A percentile compares a stretch with the other conserved stretches of the same genome.
phyloP scores from a whole-genome alignment of 805 yeast genomes.

The Candida ipomoeae region DNA sequence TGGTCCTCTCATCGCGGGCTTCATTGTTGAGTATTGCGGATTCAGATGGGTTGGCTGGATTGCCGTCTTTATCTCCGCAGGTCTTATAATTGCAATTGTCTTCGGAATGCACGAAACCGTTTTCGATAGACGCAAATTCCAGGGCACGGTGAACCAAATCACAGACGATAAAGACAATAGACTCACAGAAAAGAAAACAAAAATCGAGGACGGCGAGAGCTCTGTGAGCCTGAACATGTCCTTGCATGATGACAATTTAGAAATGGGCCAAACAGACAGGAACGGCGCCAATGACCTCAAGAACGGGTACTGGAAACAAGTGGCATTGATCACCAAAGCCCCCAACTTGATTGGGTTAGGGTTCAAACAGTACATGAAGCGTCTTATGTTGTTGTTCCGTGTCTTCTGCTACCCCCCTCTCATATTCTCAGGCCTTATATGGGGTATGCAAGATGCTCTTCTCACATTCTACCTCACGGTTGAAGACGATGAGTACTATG shows the following conservation, averaged over 20 bases:
- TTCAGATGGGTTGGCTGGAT: constrained; percentile 82
- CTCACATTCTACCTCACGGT: constrained; percentile 71
- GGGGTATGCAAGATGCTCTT: constrained; percentile 80
- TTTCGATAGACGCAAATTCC: constrained; percentile 42
- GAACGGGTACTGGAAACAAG: constrained; percentile 42
- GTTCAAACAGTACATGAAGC: constrained; percentile 56
- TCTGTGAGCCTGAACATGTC: constrained; percentile 16
- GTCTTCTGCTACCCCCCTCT: constrained; percentile 65
- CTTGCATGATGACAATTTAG: constrained; percentile 12
- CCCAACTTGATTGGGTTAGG: constrained; percentile 62
- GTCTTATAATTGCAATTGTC: constrained; percentile 47
- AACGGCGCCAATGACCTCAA: constrained; percentile 40
- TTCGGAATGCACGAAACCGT: constrained; percentile 70
- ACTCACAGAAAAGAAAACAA: constrained; percentile 1
- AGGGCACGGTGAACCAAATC: constrained; percentile 10
- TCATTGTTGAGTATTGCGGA: constrained; percentile 53
- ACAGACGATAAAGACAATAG: neutral
- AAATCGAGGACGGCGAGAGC: constrained; percentile 2
- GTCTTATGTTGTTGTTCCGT: constrained; percentile 47
- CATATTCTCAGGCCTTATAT: constrained; percentile 61
- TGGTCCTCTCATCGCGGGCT: constrained; percentile 79
- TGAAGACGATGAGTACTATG: constrained; percentile 63
- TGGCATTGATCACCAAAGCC: constrained; percentile 51
- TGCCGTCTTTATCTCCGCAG: constrained; percentile 51
- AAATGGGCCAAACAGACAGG: constrained; percentile 10